Conservation (phyloP, 345 rosid species). For the Pugionium cornutum region DNA sequence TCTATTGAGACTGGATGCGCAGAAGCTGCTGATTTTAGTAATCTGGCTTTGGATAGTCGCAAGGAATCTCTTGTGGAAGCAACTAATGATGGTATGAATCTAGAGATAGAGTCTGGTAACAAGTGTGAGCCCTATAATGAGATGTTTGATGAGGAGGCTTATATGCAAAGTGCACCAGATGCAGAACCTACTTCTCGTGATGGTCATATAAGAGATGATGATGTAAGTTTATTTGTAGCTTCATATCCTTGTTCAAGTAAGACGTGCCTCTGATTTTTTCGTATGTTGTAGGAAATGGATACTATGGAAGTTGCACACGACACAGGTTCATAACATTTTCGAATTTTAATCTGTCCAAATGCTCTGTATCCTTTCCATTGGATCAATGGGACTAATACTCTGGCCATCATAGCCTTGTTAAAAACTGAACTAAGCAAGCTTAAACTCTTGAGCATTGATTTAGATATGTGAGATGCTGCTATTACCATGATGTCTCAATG, state of each 20-base stretch:
- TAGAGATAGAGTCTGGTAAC: constrained; percentile 43
- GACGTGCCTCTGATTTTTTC: constrained; percentile 21
- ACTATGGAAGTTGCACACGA: constrained; percentile 55
- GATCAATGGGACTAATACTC: constrained; percentile 13
- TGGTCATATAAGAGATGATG: constrained; percentile 39
- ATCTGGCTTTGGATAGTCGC: constrained; percentile 41
- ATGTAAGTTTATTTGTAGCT: constrained; percentile 49
- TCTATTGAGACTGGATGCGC: constrained; percentile 33
- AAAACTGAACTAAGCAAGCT: constrained; percentile 20
- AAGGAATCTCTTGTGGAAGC: constrained; percentile 44
- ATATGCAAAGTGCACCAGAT: constrained; percentile 43
- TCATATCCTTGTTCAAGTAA: constrained; percentile 22
- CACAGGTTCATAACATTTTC: constrained; percentile 65
- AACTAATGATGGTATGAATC: constrained; percentile 42
- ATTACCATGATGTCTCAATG: constrained; percentile 24
- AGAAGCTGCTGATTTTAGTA: constrained; percentile 40
- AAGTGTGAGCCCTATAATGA: constrained; percentile 42
- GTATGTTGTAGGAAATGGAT: constrained; percentile 67
- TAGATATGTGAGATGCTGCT: constrained; percentile 20
- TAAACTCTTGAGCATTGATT: constrained; percentile 16
- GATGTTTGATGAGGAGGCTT: constrained; percentile 38
- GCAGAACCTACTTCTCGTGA: constrained; percentile 37
- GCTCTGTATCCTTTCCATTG: constrained; percentile 16
- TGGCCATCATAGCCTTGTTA: constrained; percentile 13
- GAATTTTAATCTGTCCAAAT: constrained; percentile 8